Conservation (phyloP, 2,329 filamentous ascomycete species). For the Ilyonectria mors-panacis region DNA sequence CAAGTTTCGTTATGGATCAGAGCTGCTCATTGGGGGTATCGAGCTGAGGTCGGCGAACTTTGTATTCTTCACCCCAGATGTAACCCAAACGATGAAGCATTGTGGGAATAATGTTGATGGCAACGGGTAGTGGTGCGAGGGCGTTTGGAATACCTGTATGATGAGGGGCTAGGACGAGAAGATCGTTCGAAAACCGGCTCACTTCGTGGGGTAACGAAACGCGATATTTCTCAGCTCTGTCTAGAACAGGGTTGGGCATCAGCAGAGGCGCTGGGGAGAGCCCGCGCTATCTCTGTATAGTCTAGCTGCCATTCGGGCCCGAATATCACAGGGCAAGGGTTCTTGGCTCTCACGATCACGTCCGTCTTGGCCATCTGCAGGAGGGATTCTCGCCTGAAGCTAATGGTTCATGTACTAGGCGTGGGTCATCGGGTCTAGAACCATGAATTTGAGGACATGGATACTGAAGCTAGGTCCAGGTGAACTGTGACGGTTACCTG, state of each 20-base stretch:
- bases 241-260: neutral
- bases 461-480: neutral
- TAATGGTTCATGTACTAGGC: neutral
- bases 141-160: slow-evolving; percentile 4
- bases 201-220: slow-evolving; percentile 14
- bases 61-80: slow-evolving; percentile 12
- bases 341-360: neutral
- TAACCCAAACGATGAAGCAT: slow-evolving; percentile 14
- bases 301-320: neutral
- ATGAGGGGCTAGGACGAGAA: neutral
- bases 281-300: neutral
- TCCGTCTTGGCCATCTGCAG: slow-evolving; percentile 1
- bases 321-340: neutral
- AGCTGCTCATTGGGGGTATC: neutral
- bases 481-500: neutral
- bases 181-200: slow-evolving; percentile 18
- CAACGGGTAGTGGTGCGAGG: slow-evolving; percentile 13
- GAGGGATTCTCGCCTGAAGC: slow-evolving; percentile 1
- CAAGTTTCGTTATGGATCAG: neutral
- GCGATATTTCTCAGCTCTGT: slow-evolving; percentile 8
- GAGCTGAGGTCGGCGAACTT: neutral
- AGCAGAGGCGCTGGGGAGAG: neutral
- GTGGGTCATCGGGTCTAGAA: neutral
- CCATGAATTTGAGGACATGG: neutral
- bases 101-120: neutral